Evolutionary conservation across 768 basidiomycete genomes (phyloP), one percentile per base, ranked within the genome.

Genomic region (Leucosporidium scottii): DNA sequence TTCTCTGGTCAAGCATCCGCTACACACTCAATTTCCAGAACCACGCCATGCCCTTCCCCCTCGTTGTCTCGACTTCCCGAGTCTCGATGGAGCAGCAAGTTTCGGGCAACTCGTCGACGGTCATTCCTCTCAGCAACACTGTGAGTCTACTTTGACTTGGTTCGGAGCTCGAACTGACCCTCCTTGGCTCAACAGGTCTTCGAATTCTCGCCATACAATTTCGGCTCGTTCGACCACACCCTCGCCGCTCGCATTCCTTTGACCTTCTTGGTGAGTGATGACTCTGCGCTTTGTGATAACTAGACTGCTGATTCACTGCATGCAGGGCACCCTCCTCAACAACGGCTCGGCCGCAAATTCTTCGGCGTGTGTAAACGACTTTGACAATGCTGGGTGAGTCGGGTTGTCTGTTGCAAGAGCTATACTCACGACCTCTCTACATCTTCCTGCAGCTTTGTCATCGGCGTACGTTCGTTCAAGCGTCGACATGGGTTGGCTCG

Each of bases 151-250:
- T 44, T 17, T 8, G 3, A 17, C 39, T 44, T 17, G 8, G 3
- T 66, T 31, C 44, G 68, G 62, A 39, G 58, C 62, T 34, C 55
- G 51, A 13, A 59, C 68, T 44, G 66, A 66, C 27, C 27, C 27
- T 10, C 23, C 27, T 30, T 15, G n/a, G 3, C 39, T 34, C 39
- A 8, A 13, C 13, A 44, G 39, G 39, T 44, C 39, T 72, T 72
- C 25, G 68, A 68, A 57, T 58, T 69, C 60, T 27, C 71, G 23
- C 71, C 71, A 0, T 62, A 49, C 65, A 51, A 65, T 27, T 81
- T 86, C 56, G 88, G 87, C 5, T 88, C 87, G 0, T 90, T 83
- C 78, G 89, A 91, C 73, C 86, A 15, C 9, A 81, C 77, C 60
- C 79, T 89, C 12, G 85, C 85, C n/a, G 85, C 87, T 1, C 90